These are phyloP conservation scores for Cnidoscolus chayamansa DNA, from an alignment of 441 rosid genomes.

Conservation along the genomic window DNA sequence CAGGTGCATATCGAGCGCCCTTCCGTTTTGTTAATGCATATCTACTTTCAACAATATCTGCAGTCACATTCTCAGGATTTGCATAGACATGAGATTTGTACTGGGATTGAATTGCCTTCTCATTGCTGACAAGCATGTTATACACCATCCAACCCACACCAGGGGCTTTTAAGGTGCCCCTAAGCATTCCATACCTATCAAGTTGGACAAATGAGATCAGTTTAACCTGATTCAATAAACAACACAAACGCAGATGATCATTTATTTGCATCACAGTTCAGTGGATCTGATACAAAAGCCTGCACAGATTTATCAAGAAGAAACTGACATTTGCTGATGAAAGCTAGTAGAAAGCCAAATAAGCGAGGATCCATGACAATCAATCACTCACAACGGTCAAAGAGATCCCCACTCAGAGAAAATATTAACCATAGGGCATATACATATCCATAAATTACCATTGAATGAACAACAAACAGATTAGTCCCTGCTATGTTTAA, in stretches of 20 bases:
- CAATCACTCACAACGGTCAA: background rate
- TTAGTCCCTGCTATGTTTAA: background rate
- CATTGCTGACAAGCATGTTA: conserved; percentile 87
- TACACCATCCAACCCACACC: conserved; percentile 88
- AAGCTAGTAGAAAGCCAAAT: background rate
- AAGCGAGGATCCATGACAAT: background rate
- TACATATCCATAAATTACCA: background rate
- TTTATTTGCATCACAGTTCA: background rate
- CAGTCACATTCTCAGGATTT: conserved; percentile 72
- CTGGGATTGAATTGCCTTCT: conserved; percentile 77
- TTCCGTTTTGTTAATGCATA: conserved; percentile 59
- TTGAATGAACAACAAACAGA: background rate
- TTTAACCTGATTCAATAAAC: background rate
- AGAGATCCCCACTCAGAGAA: background rate
- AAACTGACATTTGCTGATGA: conserved; percentile 4
- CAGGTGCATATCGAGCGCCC: conserved; percentile 82
- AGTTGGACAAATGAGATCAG: conserved; percentile 3
- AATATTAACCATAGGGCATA: background rate
- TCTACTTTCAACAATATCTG: conserved; percentile 57
- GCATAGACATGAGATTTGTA: conserved; percentile 87
- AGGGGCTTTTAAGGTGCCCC: conserved; percentile 79
- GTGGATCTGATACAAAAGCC: background rate
- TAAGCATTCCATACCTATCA: conserved; percentile 70
- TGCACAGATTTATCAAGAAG: background rate
- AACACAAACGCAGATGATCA: background rate